These are phyloP conservation scores for Erodium moschatum DNA, from an alignment of 441 rosid genomes.

Conservation along the genomic window DNA sequence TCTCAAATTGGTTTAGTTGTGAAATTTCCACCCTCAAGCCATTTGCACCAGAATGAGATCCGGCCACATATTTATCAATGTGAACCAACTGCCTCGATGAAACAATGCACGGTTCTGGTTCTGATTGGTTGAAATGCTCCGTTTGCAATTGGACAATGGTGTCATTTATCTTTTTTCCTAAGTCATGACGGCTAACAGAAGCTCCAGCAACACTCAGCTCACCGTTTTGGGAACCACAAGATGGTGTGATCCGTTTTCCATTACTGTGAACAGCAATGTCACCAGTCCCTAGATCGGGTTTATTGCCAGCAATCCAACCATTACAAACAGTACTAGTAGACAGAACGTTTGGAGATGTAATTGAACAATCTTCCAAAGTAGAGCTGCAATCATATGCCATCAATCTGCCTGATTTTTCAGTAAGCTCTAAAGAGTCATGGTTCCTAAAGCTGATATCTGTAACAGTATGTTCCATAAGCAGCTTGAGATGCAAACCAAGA, in stretches of 20 bases:
- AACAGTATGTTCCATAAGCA: conserved; percentile 45
- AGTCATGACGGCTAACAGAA: conserved; percentile 23
- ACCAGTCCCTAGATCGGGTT: conserved; percentile 23
- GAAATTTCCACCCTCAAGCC: conserved; percentile 58
- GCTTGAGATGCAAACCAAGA: conserved; percentile 51
- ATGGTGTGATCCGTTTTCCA: conserved; percentile 15
- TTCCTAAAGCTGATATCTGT: conserved; percentile 28
- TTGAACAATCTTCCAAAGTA: conserved; percentile 25
- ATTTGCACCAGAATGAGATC: conserved; percentile 30
- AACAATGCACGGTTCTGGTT: conserved; percentile 24
- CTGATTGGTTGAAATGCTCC: conserved; percentile 24
- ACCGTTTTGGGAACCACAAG: conserved; percentile 23
- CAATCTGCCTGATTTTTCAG: conserved; percentile 24
- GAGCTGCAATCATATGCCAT: conserved; percentile 8
- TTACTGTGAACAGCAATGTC: conserved; percentile 19
- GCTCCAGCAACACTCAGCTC: conserved; percentile 24
- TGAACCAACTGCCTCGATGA: conserved; percentile 28
- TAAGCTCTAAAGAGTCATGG: conserved; percentile 31
- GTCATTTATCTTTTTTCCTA: conserved; percentile 29
- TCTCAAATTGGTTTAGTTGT: conserved; percentile 31
- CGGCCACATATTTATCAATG: conserved; percentile 25
- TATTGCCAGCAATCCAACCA: conserved; percentile 21
- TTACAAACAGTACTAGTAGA: conserved; percentile 21
- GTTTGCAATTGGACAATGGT: conserved; percentile 24
- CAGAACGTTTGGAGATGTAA: conserved; percentile 25